Base-by-base conservation (phyloP, 1,284 basidiomycete species). In the Boletus hoseneyae region DNA sequence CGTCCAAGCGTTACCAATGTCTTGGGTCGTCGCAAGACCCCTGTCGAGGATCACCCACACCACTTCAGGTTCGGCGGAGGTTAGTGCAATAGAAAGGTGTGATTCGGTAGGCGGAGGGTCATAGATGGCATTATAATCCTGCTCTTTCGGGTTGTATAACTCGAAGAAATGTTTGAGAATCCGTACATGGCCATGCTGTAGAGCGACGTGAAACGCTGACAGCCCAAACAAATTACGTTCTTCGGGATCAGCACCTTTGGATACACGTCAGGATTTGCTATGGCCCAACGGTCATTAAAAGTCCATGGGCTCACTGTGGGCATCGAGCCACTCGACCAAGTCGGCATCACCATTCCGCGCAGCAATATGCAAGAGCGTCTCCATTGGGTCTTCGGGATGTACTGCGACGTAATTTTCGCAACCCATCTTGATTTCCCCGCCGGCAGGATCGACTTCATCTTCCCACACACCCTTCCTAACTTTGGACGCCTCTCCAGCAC, bases 351-450 rank as follows among this genome's bases (percentile, higher is more conserved):
- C 81, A 44, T 72, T 69, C 47, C 63, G 69, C 4, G 76, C 73
- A 41, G 78, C 81, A 48, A 90, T 85, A 58, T 89, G 87, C 49
- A 83, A 63, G 16, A 90, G 69, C 29, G 86, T 85, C 65, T 89
- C 79, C 52, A 71, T 68, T n/a, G 70, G 70, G 64, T 87, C 85
- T 45, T 70, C 58, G 6, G 82, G 80, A 13, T 56, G 57, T 10
- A 42, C 53, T 53, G 71, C 65, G 45, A 80, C 73, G 55, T 81
- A 80, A 37, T 70, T 73, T 42, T 78, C 75, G 51, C 75, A 78
- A n/a, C 79, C 80, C 45, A 65, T 57, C 58, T 77, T 79, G 47
- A 83, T 66, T 69, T 89, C 86, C 23, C 83, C 83, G 32, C 85
- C 85, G 16, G 79, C 72, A 42, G 83, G 81, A 66, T 87, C 85